Conservation (phyloP, 192 early-diverging fungal genomes). For the Coemansia guatemalensis region DNA sequence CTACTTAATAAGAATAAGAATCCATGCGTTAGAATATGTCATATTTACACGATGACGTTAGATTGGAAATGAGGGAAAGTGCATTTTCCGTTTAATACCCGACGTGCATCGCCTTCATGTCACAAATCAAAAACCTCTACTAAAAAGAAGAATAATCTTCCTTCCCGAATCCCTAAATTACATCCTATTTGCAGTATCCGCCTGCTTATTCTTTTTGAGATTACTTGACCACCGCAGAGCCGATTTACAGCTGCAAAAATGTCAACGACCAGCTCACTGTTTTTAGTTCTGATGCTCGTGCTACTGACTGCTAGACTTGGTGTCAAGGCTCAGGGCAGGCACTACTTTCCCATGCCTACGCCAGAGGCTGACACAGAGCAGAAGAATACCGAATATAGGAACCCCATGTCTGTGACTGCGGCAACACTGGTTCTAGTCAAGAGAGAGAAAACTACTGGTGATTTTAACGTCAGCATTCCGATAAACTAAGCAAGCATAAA, state of each 20-base stretch:
- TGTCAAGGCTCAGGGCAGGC: neutral
- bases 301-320: neutral
- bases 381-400: neutral
- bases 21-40: neutral
- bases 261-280: neutral
- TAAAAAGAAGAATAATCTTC: neutral
- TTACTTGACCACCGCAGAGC: neutral
- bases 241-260: neutral
- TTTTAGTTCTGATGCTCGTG: constrained; percentile 6
- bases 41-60: neutral
- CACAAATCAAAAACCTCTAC: neutral
- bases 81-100: neutral
- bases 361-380: constrained; percentile 12
- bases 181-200: neutral
- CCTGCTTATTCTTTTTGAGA: neutral
- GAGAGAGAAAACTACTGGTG: constrained; percentile 16
- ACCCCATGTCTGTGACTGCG: neutral
- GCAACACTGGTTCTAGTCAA: constrained; percentile 4
- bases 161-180: neutral
- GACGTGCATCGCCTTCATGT: neutral
- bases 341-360: constrained; percentile 32
- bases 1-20: neutral
- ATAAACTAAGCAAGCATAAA: constrained; percentile 10
- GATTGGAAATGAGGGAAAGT: neutral
- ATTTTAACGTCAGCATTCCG: constrained; percentile 45